Evolutionary conservation across 108 stramenopile species (phyloP).

Genomic region (Cylindrotheca fusiformis): DNA sequence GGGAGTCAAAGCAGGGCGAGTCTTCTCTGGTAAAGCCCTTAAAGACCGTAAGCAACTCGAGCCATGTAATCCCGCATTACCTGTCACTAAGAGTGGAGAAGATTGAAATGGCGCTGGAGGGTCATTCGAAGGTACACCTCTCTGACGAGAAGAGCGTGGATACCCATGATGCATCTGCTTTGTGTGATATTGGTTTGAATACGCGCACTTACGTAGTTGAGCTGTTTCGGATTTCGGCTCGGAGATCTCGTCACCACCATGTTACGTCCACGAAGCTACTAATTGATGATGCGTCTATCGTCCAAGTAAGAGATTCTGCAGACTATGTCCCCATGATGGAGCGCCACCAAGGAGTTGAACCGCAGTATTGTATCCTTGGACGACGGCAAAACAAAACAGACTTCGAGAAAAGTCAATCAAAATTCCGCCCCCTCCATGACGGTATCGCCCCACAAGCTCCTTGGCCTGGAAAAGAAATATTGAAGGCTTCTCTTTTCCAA

Average conservation of each 20-base stretch:
- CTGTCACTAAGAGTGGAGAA: conserved; percentile 51
- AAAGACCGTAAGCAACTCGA: neutral
- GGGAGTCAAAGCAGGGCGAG: conserved; percentile 1
- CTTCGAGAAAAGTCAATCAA: neutral
- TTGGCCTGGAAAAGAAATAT: conserved; percentile 10
- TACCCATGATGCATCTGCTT: conserved; percentile 32
- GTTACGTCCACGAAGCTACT: conserved; percentile 25
- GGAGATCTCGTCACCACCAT: conserved; percentile 15
- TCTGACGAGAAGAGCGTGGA: conserved; percentile 38
- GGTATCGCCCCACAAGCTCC: neutral
- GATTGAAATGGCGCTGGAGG: conserved; percentile 70
- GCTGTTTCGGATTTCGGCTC: conserved; percentile 24
- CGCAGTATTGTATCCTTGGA: conserved; percentile 36
- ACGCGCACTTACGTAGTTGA: conserved; percentile 53
- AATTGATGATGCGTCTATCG: conserved; percentile 42
- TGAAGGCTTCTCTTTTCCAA: conserved; percentile 41
- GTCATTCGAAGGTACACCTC: conserved; percentile 45
- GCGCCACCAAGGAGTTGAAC: conserved; percentile 25
- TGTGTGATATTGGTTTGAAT: conserved; percentile 15
- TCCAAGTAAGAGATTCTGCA: conserved; percentile 35
- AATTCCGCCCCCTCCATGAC: neutral
- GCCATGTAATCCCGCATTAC: conserved; percentile 12
- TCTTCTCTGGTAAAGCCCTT: neutral
- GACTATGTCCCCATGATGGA: conserved; percentile 35
- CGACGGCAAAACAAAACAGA: conserved; percentile 1